A percentile compares a stretch with the other conserved stretches of the same genome.
Conservation (phyloP, 495 filamentous ascomycete species). For the Aspergillus saccharolyticus region DNA sequence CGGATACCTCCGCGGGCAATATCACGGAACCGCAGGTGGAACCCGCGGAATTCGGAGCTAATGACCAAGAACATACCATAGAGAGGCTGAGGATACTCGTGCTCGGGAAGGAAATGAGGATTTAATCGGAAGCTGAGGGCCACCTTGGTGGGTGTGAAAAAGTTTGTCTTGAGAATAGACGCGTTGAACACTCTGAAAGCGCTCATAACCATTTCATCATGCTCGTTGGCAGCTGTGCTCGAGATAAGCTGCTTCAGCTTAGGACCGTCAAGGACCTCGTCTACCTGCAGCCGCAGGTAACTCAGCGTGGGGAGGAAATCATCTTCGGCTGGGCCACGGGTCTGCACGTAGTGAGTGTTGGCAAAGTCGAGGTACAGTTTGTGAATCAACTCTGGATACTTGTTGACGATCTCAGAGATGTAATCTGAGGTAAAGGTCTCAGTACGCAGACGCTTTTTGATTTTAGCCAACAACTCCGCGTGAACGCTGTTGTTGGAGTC, state of each 20-base stretch:
- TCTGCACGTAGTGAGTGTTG: constrained; percentile 82
- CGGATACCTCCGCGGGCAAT: constrained; percentile 96
- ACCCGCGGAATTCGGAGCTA: constrained; percentile 91
- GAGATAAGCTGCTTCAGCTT: constrained; percentile 78
- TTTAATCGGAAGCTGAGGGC: constrained; percentile 94
- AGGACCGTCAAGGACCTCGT: constrained; percentile 69
- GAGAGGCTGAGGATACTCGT: constrained; percentile 89
- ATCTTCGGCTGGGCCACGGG: constrained; percentile 61
- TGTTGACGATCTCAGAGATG: constrained; percentile 92
- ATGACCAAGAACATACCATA: constrained; percentile 99
- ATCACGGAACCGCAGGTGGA: constrained; percentile 96
- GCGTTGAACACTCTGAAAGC: constrained; percentile 95
- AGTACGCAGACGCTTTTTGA: constrained; percentile 90
- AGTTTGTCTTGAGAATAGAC: constrained; percentile 92
- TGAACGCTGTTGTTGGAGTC: constrained; percentile 77
- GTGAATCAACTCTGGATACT: constrained; percentile 83
- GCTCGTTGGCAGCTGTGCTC: constrained; percentile 79
- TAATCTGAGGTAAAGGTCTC: constrained; percentile 98
- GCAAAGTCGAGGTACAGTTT: constrained; percentile 90
- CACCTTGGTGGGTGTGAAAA: constrained; percentile 98
- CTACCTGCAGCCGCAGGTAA: constrained; percentile 66
- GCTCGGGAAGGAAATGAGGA: constrained; percentile 78
- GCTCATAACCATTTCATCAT: constrained; percentile 96
- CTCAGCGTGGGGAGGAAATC: constrained; percentile 78
- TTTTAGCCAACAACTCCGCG: constrained; percentile 85